Base-by-base conservation (phyloP, 2,329 filamentous ascomycete species). In the Arthrinium puccinioides region DNA sequence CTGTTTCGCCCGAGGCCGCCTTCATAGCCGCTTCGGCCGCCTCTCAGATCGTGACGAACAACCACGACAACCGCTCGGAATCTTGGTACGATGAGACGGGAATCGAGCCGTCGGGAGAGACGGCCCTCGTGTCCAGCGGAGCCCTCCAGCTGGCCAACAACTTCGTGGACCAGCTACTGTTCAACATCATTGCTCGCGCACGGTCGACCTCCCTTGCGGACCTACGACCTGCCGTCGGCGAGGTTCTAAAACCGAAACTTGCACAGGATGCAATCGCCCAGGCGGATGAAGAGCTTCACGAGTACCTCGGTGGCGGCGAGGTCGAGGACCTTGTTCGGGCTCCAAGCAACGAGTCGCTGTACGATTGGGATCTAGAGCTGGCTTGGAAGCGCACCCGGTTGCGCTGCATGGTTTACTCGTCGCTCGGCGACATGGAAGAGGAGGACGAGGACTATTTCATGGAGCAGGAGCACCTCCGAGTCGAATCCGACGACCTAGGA, bases 391-490 rank as follows among this genome's bases (percentile, higher is more conserved):
- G 92, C 48, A 92, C 89, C 0, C 79, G 92, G 38, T 66, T 98
- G 51, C 79, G 92, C 43, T 95, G 92, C 59, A 98, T 98, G 92
- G 90, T 98, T 16, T 97, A 97, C 59, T 97, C 89, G 8, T 89
- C 92, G 8, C 69, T 98, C 6, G 92, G 92, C 30, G 90, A 98
- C 55, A 81, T 98, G 74, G 94, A 98, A 60, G 92, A 98, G 63
- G 89, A 97, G 48, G 92, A 98, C 47, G 92, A 97, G 59, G 90
- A 96, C 54, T 79, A 81, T 35, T 87, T 87, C 53, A 84, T 94
- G 56, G 80, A 88, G 46, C 79, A 87, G 51, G 87, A 92, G 40
- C 76, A 85, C 27, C 69, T 90, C 9, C 75, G 79, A 25, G 66
- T 71, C 32, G 69, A 70, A 36, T 65, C 63, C 18, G 66, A 73